A percentile compares a stretch with the other conserved stretches of the same genome.
phyloP scores from a whole-genome alignment of 2,329 filamentous ascomycete species.

The Xylaria sp. region DNA sequence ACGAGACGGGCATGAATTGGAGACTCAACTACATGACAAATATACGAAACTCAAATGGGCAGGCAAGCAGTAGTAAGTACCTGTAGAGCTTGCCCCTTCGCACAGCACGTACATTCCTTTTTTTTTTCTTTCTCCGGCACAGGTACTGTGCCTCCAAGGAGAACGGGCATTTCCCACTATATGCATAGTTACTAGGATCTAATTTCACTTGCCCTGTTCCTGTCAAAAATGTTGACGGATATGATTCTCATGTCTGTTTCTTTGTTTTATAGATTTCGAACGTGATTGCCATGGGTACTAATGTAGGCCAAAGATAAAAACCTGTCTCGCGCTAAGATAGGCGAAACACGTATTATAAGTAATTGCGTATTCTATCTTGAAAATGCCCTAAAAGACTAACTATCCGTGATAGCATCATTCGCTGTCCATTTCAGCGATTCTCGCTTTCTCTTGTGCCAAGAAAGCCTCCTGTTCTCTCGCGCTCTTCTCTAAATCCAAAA shows the following conservation, averaged over 20 bases:
- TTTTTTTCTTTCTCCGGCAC: no score
- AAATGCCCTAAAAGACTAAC: not conserved
- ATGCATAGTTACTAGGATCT: not conserved
- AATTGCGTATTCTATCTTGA: slow-evolving; percentile 2
- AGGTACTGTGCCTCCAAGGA: no score
- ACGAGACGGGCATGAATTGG: slow-evolving; percentile 63
- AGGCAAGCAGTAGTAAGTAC: not conserved
- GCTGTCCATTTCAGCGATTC: slow-evolving; percentile 33
- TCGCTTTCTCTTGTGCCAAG: slow-evolving; percentile 54
- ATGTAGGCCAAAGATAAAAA: not conserved
- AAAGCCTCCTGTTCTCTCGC: slow-evolving; percentile 68
- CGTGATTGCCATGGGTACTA: slow-evolving; percentile 20
- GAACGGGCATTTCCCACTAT: not conserved
- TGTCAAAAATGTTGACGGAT: not conserved
- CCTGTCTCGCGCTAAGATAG: not conserved
- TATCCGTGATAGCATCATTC: slow-evolving; percentile 13
- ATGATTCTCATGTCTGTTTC: not conserved
- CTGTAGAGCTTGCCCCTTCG: no score
- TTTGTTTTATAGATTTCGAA: slow-evolving; percentile 7
- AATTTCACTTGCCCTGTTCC: not conserved
- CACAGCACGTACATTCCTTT: no score
- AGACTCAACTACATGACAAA: slow-evolving; percentile 57
- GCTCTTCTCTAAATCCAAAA: slow-evolving; percentile 71
- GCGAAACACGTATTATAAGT: not conserved
- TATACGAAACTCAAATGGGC: slow-evolving; percentile 54